Conservation (phyloP, 106 monocot species). For the Acorus gramineus region DNA sequence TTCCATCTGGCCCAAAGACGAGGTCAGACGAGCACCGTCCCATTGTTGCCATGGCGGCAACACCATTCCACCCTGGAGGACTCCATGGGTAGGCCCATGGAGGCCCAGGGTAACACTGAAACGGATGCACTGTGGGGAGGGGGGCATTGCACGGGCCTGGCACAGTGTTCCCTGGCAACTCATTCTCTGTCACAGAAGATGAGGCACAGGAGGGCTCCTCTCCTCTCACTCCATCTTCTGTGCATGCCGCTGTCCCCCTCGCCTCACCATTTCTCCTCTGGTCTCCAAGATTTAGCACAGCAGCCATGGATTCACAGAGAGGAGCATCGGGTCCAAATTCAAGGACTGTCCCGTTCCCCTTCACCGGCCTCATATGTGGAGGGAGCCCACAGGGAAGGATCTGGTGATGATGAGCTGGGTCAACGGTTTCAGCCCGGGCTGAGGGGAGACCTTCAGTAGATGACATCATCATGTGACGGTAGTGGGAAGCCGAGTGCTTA, state of each 20-base stretch:
- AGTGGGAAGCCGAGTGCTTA: conserved; percentile 52
- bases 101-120: conserved; percentile 51
- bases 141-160: conserved; percentile 26
- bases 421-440: conserved; percentile 18
- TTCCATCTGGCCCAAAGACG: conserved; percentile 16
- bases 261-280: conserved; percentile 19
- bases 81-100: conserved; percentile 63
- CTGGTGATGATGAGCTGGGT: conserved; percentile 21
- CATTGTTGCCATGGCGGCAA: conserved; percentile 21
- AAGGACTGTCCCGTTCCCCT: conserved; percentile 34
- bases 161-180: conserved; percentile 10
- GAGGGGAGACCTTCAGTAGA: conserved; percentile 25
- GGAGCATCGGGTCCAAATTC: conserved; percentile 56
- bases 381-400: conserved; percentile 22
- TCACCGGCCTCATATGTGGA: conserved; percentile 7
- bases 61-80: conserved; percentile 34
- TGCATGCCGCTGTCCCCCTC: not conserved
- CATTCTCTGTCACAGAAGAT: conserved; percentile 39
- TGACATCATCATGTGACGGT: conserved; percentile 25
- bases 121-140: conserved; percentile 20
- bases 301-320: conserved; percentile 56
- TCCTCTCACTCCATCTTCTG: conserved; percentile 15
- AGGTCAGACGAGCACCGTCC: conserved; percentile 19
- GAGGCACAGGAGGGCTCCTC: conserved; percentile 51
- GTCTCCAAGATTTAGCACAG: conserved; percentile 53